These are phyloP conservation scores for Wickerhamiella sorbophila DNA, from an alignment of 805 yeast species.

Conservation along the genomic window DNA sequence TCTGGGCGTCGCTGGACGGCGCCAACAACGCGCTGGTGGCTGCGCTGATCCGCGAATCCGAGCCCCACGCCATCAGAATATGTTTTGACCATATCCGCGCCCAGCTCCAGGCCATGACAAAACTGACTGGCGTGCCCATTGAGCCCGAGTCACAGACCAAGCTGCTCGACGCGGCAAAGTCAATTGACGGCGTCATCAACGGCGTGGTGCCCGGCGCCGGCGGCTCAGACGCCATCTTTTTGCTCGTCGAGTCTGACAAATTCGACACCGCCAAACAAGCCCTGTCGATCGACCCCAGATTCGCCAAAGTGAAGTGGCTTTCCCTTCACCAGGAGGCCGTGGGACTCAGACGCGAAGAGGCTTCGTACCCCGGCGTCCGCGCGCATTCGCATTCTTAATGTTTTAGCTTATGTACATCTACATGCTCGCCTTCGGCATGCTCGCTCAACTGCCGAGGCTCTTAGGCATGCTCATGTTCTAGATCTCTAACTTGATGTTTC, in stretches of 20 bases:
- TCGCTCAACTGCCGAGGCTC: too few species aligned
- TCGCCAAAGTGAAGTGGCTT: constrained; percentile 32
- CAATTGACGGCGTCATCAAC: constrained; percentile 63
- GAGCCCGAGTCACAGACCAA: constrained; percentile 71
- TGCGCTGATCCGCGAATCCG: constrained; percentile 27
- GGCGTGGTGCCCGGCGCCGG: constrained; percentile 99
- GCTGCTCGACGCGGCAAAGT: constrained; percentile 44
- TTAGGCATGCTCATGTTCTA: too few species aligned
- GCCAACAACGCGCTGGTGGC: constrained; percentile 47
- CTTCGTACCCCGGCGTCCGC: background rate
- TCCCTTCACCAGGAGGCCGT: constrained; percentile 29
- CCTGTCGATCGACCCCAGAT: constrained; percentile 11
- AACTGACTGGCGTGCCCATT: constrained; percentile 62
- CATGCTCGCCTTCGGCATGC: too few species aligned
- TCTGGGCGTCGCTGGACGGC: constrained; percentile 42
- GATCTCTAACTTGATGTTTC: too few species aligned
- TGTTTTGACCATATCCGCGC: constrained; percentile 33
- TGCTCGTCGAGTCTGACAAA: constrained; percentile 42
- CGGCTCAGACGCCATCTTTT: constrained; percentile 83
- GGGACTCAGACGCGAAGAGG: constrained; percentile 22
- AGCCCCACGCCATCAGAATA: constrained; percentile 17
- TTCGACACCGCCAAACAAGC: constrained; percentile 18
- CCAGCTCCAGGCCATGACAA: constrained; percentile 46
- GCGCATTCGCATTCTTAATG: background rate
- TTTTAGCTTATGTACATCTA: background rate